A percentile compares a stretch with the other conserved stretches of the same genome.
phyloP scores from a whole-genome alignment of 2,329 filamentous ascomycete genomes.

The Coniochaeta hoffmannii region DNA sequence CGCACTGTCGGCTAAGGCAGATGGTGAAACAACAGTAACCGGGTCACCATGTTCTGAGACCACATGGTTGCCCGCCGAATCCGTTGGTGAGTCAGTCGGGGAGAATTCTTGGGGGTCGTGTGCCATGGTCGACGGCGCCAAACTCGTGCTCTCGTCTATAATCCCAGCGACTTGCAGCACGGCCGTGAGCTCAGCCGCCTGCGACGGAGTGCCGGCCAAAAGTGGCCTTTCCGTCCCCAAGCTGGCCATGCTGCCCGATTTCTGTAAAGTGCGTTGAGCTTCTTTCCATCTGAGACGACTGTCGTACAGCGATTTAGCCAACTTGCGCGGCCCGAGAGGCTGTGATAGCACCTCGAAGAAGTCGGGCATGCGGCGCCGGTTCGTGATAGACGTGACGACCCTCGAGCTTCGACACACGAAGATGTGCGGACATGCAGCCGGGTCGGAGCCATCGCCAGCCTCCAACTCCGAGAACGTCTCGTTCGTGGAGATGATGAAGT shows the following conservation, averaged over 20 bases:
- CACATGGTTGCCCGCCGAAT: not conserved
- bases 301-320: slow-evolving; percentile 23
- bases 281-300: slow-evolving; percentile 20
- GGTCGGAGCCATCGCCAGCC: not conserved
- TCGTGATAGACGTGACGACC: slow-evolving; percentile 17
- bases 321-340: slow-evolving; percentile 28
- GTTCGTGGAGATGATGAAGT: slow-evolving; percentile 18
- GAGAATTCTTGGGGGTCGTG: not conserved
- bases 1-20: not conserved
- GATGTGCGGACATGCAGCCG: slow-evolving; percentile 5
- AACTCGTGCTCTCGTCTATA: not conserved
- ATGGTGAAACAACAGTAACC: not conserved
- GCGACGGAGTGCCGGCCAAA: not conserved
- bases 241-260: not conserved
- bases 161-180: not conserved
- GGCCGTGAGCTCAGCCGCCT: not conserved
- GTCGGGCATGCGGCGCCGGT: not conserved
- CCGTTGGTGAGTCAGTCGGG: not conserved
- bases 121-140: not conserved
- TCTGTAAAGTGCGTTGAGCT: not conserved
- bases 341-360: slow-evolving; percentile 28
- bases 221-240: not conserved
- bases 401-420: slow-evolving; percentile 6
- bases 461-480: slow-evolving; percentile 5
- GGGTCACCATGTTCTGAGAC: not conserved